These are phyloP conservation scores for Suillus spraguei DNA, from an alignment of 768 basidiomycete genomes.

Conservation along the genomic window DNA sequence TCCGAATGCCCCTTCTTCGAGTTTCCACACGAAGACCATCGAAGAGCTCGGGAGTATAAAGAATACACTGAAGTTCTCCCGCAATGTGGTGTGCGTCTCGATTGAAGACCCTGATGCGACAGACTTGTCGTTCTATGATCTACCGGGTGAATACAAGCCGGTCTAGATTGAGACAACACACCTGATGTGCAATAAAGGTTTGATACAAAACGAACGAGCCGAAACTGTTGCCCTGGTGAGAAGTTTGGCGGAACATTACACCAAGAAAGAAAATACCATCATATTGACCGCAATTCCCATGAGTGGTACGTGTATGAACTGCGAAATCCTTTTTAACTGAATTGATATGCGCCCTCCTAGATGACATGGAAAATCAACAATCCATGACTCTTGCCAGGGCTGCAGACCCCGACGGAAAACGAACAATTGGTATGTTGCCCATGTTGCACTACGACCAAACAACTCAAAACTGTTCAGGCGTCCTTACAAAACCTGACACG, in stretches of 20 bases:
- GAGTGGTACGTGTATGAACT: conserved; percentile 40
- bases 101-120: conserved; percentile 40
- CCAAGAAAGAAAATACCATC: conserved; percentile 48
- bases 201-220: conserved; percentile 51
- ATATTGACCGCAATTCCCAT: conserved; percentile 58
- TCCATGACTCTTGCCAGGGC: conserved; percentile 49
- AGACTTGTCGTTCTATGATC: conserved; percentile 43
- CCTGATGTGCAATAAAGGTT: conserved; percentile 33
- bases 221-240: conserved; percentile 47
- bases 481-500: conserved; percentile 58
- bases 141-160: conserved; percentile 34
- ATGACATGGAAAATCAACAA: conserved; percentile 62
- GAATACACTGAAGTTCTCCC: conserved; percentile 35
- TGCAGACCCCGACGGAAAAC: conserved; percentile 46
- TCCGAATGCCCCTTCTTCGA: conserved; percentile 35
- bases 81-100: conserved; percentile 44
- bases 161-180: neutral
- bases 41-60: conserved; percentile 14
- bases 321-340: neutral
- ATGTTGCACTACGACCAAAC: neutral
- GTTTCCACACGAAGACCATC: conserved; percentile 23
- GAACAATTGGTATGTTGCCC: conserved; percentile 51
- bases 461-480: conserved; percentile 36
- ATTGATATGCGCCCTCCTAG: conserved; percentile 27
- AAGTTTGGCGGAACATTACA: conserved; percentile 50